These are phyloP conservation scores for Albugo laibachii DNA, from an alignment of 352 stramenopile species.

Conservation along the genomic window DNA sequence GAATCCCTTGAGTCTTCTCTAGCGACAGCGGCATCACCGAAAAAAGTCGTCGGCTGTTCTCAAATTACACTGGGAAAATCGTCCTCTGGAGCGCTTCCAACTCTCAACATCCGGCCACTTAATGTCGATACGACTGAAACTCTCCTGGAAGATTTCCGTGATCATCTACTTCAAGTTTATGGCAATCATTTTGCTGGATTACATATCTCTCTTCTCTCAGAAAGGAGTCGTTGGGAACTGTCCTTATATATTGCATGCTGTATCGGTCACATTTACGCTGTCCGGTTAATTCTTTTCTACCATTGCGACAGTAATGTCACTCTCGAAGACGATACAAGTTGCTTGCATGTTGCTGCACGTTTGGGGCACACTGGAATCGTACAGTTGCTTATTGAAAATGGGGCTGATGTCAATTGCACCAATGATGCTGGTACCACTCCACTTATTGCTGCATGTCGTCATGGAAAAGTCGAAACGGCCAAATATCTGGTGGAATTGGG, in stretches of 20 bases:
- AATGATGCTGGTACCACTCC: not conserved
- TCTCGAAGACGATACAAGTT: not conserved
- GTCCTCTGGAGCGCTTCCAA: slow-evolving; percentile 10
- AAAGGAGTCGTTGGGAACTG: slow-evolving; percentile 21
- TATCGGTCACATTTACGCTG: slow-evolving; percentile 18
- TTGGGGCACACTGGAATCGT: slow-evolving; percentile 12
- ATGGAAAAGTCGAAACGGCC: not conserved
- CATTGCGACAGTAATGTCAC: not conserved
- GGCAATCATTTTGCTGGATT: slow-evolving; percentile 41
- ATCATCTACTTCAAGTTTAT: slow-evolving; percentile 37
- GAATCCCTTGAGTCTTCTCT: too few species aligned
- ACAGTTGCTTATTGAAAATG: slow-evolving; percentile 21
- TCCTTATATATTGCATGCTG: slow-evolving; percentile 28
- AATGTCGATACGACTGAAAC: slow-evolving; percentile 50
- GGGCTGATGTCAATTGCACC: slow-evolving; percentile 8
- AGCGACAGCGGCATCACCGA: too few species aligned
- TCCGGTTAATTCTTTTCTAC: not conserved
- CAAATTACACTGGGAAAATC: not conserved
- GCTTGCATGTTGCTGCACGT: not conserved
- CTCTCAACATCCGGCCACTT: slow-evolving; percentile 32
- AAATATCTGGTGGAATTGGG: not conserved
- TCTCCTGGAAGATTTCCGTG: slow-evolving; percentile 66
- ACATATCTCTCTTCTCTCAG: slow-evolving; percentile 18
- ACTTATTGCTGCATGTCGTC: not conserved
- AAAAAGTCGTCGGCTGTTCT: too few species aligned